A percentile compares a stretch with the other conserved stretches of the same genome.
These are phyloP conservation scores for Aspergillus fumigatiaffinis DNA, from an alignment of 2,329 filamentous ascomycete species.

Conservation along the genomic window DNA sequence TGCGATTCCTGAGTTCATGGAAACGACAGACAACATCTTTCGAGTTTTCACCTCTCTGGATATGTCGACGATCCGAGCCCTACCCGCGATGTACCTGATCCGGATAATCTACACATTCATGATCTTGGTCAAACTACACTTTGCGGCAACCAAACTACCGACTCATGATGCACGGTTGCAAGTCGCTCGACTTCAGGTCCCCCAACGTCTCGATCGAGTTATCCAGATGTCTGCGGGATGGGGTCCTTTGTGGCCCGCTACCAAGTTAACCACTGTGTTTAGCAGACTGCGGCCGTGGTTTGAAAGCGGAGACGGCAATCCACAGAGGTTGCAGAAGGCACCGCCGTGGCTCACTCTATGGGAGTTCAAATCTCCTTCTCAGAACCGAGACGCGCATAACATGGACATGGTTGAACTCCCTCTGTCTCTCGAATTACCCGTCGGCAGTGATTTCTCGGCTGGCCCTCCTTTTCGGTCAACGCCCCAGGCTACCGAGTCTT, in stretches of 20 bases:
- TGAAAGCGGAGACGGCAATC: background rate
- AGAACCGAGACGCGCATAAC: too few relatives aligned
- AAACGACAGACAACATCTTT: background rate
- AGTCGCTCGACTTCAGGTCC: background rate
- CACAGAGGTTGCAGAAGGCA: too few relatives aligned
- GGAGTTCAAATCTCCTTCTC: too few relatives aligned
- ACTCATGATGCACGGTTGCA: background rate
- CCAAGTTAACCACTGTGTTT: background rate
- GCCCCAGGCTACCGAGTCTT: too few relatives aligned
- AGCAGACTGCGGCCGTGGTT: background rate
- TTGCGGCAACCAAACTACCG: background rate
- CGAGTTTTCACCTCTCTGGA: constrained; percentile 1
- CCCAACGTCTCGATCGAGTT: background rate
- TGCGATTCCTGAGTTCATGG: background rate
- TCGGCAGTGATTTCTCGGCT: too few relatives aligned
- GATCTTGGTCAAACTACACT: constrained; percentile 1
- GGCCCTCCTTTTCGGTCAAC: too few relatives aligned
- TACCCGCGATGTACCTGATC: constrained; percentile 1
- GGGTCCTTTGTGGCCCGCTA: constrained; percentile 2
- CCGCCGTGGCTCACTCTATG: too few relatives aligned
- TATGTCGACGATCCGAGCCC: constrained; percentile 1
- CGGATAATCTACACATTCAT: constrained; percentile 1
- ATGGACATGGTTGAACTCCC: too few relatives aligned
- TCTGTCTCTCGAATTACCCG: too few relatives aligned
- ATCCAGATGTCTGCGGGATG: constrained; percentile 1